phyloP scores from a whole-genome alignment of 2,329 filamentous ascomycete genomes.

The Alternaria arbusti region DNA sequence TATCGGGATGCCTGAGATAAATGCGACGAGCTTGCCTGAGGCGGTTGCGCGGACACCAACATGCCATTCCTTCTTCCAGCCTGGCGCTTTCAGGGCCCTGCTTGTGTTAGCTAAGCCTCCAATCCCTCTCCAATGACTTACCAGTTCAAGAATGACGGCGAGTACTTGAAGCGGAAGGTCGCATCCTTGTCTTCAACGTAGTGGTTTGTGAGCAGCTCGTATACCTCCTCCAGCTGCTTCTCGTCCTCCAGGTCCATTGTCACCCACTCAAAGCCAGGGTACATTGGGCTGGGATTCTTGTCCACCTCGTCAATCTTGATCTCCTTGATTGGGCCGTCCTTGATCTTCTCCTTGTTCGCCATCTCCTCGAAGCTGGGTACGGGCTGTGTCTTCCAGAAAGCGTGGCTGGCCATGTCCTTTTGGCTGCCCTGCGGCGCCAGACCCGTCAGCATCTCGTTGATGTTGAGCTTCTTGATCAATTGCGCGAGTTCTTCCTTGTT shows the following conservation, averaged over 20 bases:
- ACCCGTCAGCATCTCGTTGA: conserved; percentile 76
- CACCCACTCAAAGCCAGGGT: conserved; percentile 89
- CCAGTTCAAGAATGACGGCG: conserved; percentile 86
- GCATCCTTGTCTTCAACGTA: conserved; percentile 98
- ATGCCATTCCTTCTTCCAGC: conserved; percentile 94
- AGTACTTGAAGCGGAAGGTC: conserved; percentile 98
- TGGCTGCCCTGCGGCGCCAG: conserved; percentile 83
- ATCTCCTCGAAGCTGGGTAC: conserved; percentile 78
- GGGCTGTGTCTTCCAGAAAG: conserved; percentile 98
- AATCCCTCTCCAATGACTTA: conserved; percentile 49
- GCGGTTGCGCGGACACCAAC: conserved; percentile 86
- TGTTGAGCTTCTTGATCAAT: conserved; percentile 66
- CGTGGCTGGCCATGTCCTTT: conserved; percentile 97
- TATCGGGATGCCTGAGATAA: conserved; percentile 92
- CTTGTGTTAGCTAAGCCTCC: conserved; percentile 10
- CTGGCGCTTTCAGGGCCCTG: conserved; percentile 92
- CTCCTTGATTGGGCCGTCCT: conserved; percentile 84
- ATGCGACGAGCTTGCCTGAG: conserved; percentile 88
- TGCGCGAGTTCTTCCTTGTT: conserved; percentile 49
- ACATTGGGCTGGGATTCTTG: conserved; percentile 75
- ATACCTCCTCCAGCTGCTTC: conserved; percentile 83
- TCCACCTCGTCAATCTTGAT: conserved; percentile 80
- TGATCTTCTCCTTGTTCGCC: conserved; percentile 50
- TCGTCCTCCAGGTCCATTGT: conserved; percentile 84
- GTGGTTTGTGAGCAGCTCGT: conserved; percentile 87